Evolutionary conservation across 768 basidiomycete genomes (phyloP).

Genomic region (Hortiboletus campestris): DNA sequence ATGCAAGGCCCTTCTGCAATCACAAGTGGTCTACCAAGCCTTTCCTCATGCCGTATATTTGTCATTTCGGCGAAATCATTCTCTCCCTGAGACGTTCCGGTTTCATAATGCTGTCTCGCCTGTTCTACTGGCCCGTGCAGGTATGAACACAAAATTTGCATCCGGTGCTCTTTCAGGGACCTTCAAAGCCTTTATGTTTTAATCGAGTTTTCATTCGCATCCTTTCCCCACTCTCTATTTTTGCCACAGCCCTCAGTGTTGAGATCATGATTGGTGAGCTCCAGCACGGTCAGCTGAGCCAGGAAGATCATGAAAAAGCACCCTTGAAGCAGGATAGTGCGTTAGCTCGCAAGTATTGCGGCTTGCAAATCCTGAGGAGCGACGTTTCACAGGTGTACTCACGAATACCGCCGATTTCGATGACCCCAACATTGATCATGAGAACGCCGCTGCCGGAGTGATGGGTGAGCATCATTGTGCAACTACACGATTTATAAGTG

Average conservation of each 20-base stretch:
- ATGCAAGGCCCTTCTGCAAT: too few relatives aligned
- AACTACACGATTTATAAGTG: background rate
- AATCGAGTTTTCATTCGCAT: background rate
- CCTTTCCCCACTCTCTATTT: background rate
- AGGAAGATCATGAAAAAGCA: background rate
- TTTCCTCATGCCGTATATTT: too few relatives aligned
- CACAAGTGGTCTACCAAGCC: too few relatives aligned
- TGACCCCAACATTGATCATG: constrained; percentile 38
- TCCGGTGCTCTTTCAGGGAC: background rate
- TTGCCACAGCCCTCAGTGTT: too few relatives aligned
- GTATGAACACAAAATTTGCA: too few relatives aligned
- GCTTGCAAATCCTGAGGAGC: background rate
- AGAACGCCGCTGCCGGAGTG: constrained; percentile 9
- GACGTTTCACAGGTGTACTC: background rate
- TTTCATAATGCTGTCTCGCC: too few relatives aligned
- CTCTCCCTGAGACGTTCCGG: too few relatives aligned
- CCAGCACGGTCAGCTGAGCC: background rate
- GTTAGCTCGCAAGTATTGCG: background rate
- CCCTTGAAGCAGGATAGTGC: background rate
- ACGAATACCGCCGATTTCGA: constrained; percentile 25
- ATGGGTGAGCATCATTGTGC: constrained; percentile 14
- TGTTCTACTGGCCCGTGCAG: too few relatives aligned
- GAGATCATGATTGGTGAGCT: background rate
- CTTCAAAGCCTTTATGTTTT: background rate
- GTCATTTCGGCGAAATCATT: too few relatives aligned